Base-by-base conservation (phyloP, 2,329 filamentous ascomycete genomes). In the Eutypella sp. region DNA sequence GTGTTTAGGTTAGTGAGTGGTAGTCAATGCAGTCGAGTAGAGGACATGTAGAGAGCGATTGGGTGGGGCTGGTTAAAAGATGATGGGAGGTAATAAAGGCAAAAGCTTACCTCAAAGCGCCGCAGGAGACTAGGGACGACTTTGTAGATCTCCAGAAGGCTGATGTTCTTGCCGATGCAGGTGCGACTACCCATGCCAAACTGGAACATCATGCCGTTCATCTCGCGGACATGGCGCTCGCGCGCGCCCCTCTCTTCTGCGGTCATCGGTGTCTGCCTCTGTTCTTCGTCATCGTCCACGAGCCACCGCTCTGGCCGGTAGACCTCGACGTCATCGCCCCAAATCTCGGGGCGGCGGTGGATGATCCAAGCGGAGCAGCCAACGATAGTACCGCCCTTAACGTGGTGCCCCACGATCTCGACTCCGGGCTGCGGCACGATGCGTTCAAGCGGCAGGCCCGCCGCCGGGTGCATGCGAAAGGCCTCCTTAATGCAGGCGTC, bases 401-500 rank as follows among this genome's bases (percentile, higher is more conserved):
- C 71, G 46, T 74, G 77, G 15, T 73, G 63, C 1, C 82, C 84
- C 1, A 76, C 74, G 43, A 89, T 83, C 37, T 82, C 77, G 20
- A 75, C 72, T 9, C 85, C 85, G 18, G 76, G 71, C 0, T 72
- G 65, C 0, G 87, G 87, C 0, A 88, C 84, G 39, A 91, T 71
- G 48, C 88, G 78, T 64, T 92, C 87, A 37, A 92, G 71, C 0
- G 84, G 81, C 5, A 91, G 68, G 0, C 86, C 87, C 0, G 84
- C 76, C 0, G 87, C 85, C 0, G 88, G 87, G 61, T 91, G 85
- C 55, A 89, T 61, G 11, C 87, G 79, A 69, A 91, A 87, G 4
- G 84, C 79, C 63, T 93, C 88, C 58, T 91, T 87, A 56, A 92
- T 76, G 45, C 82, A 83, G 3, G 87, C 87, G 57, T 90, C 85